These are phyloP conservation scores for Talaromyces sp. DNA, from an alignment of 2,329 filamentous ascomycete species.

Conservation along the genomic window DNA sequence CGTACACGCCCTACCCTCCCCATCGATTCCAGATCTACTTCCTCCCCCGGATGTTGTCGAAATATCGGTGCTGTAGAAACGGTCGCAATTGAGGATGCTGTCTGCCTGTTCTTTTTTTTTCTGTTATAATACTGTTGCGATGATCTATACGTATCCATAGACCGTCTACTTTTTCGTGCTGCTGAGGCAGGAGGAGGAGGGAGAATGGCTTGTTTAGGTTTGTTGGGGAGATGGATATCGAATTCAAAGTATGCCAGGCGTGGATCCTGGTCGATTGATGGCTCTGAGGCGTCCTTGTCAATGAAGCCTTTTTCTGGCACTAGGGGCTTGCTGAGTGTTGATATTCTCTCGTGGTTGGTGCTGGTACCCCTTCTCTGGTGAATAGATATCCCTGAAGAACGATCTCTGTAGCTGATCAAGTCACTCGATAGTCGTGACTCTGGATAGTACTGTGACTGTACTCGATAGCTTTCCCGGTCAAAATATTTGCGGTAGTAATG, in stretches of 20 bases:
- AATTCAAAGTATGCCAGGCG: not conserved
- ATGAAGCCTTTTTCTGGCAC: not conserved
- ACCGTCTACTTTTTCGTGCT: not conserved
- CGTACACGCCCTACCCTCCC: not conserved
- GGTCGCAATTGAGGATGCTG: conserved; percentile 2
- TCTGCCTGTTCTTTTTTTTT: not conserved
- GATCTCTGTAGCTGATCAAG: not conserved
- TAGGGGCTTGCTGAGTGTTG: not conserved
- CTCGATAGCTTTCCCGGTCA: not conserved
- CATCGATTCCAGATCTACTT: conserved; percentile 1
- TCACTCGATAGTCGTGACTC: not conserved
- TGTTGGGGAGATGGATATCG: not conserved
- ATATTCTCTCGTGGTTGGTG: not conserved
- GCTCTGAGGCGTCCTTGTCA: not conserved
- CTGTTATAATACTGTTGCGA: not conserved
- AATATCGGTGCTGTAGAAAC: conserved; percentile 15
- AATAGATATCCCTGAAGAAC: not conserved
- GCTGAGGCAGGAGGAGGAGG: not conserved
- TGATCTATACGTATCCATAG: not conserved
- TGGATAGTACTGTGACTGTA: not conserved
- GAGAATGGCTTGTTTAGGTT: not conserved
- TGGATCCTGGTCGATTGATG: not conserved
- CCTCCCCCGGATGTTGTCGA: conserved; percentile 15
- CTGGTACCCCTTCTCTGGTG: not conserved
- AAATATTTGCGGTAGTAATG: conserved; percentile 9